Evolutionary conservation across 768 basidiomycete genomes (phyloP).

Genomic region (Leccinum barrowsii): DNA sequence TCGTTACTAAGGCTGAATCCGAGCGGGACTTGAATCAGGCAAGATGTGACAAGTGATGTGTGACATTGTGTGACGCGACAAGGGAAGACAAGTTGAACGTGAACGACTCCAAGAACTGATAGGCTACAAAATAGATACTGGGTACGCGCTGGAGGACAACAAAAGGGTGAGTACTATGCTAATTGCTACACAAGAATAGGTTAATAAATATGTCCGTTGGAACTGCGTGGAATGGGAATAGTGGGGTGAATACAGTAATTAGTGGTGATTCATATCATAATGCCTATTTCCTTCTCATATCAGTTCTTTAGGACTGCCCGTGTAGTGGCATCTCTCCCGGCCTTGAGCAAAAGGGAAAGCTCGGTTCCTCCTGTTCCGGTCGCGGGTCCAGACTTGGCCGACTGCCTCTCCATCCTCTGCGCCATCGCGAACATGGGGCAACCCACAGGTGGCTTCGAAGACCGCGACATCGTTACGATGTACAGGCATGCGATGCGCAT

Average conservation of each 20-base stretch:
- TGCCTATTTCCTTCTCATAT: constrained; percentile 1
- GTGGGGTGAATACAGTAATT: constrained; percentile 6
- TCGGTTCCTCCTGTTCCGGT: constrained; percentile 91
- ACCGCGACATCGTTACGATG: constrained; percentile 78
- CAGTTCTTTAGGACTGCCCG: constrained; percentile 49
- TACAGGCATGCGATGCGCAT: constrained; percentile 88
- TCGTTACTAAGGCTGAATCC: no score
- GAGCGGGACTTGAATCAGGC: neutral
- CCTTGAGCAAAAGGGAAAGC: constrained; percentile 78
- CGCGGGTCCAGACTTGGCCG: constrained; percentile 47
- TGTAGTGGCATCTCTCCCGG: constrained; percentile 82
- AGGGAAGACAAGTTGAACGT: neutral
- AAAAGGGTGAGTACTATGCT: constrained; percentile 18
- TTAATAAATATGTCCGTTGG: constrained; percentile 24
- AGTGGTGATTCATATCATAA: constrained; percentile 7
- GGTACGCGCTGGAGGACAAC: constrained; percentile 4
- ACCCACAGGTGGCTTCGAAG: constrained; percentile 43
- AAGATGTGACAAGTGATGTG: neutral
- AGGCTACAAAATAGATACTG: constrained; percentile 21
- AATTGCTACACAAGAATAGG: constrained; percentile 27
- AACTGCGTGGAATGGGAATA: neutral
- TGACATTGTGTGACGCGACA: neutral
- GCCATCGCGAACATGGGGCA: constrained; percentile 58
- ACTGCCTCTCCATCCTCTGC: constrained; percentile 41
- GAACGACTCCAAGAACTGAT: constrained; percentile 2